phyloP scores from a whole-genome alignment of 371 early-diverging fungal species.

The Mucor circinelloides region DNA sequence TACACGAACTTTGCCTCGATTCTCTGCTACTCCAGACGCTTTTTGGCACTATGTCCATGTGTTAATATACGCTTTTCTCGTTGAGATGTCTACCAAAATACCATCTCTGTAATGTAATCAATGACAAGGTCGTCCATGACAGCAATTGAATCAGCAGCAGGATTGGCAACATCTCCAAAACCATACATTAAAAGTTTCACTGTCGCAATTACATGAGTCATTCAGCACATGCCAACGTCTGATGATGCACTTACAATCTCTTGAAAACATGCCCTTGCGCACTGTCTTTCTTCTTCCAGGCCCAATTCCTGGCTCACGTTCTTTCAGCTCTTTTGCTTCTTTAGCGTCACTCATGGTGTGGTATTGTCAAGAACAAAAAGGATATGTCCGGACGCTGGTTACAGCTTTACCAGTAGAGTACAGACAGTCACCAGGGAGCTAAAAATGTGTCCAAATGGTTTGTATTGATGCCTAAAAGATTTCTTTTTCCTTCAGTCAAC shows the following conservation, averaged over 20 bases:
- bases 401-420: neutral
- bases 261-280: constrained; percentile 56
- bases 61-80: neutral
- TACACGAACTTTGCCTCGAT: constrained; percentile 80
- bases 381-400: neutral
- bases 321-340: constrained; percentile 26
- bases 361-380: neutral
- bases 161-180: constrained; percentile 94
- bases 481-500: neutral
- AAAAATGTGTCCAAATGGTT: neutral
- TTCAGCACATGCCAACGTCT: neutral
- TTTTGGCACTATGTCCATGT: constrained; percentile 64
- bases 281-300: constrained; percentile 56
- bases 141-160: constrained; percentile 91
- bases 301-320: constrained; percentile 43
- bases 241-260: constrained; percentile 44
- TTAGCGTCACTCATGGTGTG: constrained; percentile 17
- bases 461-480: neutral
- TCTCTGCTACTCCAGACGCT: constrained; percentile 68
- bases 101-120: constrained; percentile 90
- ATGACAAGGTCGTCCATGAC: constrained; percentile 94
- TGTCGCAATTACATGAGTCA: constrained; percentile 11
- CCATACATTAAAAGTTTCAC: constrained; percentile 95
- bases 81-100: constrained; percentile 29
- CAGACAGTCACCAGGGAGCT: neutral